phyloP scores from a whole-genome alignment of 129 eudicot genomes.

The Pseudognaphalium luteoalbum region DNA sequence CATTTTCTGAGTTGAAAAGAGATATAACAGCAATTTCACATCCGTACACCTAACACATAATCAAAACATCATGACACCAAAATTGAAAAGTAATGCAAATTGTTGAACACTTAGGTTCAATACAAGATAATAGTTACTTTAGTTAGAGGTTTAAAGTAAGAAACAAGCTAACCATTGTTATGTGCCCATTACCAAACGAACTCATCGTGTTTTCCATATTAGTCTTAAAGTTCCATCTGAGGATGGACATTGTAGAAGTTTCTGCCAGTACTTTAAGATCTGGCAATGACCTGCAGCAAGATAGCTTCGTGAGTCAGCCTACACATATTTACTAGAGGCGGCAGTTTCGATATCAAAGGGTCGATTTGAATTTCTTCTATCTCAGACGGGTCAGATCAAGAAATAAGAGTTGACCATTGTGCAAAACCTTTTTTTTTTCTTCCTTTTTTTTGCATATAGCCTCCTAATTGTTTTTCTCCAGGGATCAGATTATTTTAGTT shows the following conservation, averaged over 20 bases:
- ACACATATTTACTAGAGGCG: not conserved
- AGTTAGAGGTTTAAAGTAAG: slow-evolving; percentile 15
- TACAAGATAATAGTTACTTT: not conserved
- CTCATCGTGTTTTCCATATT: slow-evolving; percentile 77
- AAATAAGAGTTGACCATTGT: not conserved
- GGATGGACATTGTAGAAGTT: slow-evolving; percentile 62
- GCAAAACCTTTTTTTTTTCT: no score
- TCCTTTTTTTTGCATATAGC: not conserved
- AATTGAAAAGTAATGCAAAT: not conserved
- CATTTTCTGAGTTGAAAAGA: slow-evolving; percentile 81
- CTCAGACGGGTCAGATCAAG: not conserved
- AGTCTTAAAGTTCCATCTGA: slow-evolving; percentile 84
- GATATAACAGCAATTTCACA: slow-evolving; percentile 81
- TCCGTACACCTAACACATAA: slow-evolving; percentile 62
- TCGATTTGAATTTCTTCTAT: not conserved
- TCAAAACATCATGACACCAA: slow-evolving; percentile 16
- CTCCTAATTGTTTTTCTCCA: not conserved
- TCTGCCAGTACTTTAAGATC: slow-evolving; percentile 66
- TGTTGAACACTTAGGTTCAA: not conserved
- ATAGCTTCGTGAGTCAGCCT: slow-evolving; percentile 13
- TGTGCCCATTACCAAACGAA: slow-evolving; percentile 63
- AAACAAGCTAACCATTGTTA: slow-evolving; percentile 66
- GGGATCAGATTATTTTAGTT: not conserved
- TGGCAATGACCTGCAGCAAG: slow-evolving; percentile 69
- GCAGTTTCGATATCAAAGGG: not conserved